Conservation (phyloP, 805 yeast genomes). For the Ascoidea asiatica region DNA sequence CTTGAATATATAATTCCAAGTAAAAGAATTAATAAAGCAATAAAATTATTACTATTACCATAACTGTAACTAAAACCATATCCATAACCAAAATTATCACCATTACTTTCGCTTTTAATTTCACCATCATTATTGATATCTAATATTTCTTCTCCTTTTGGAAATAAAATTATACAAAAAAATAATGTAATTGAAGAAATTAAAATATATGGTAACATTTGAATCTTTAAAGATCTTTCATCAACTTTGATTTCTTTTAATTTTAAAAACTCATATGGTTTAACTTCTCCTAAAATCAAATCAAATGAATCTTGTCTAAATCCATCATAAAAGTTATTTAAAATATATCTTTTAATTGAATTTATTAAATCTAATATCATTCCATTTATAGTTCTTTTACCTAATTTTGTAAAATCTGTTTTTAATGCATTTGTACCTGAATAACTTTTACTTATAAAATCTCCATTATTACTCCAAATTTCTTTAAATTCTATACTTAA, state of each 20-base stretch:
- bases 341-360: slow-evolving; percentile 75
- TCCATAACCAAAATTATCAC: no score
- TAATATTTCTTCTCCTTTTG: no score
- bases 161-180: slow-evolving; percentile 14
- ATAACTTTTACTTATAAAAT: slow-evolving; percentile 76
- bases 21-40: slow-evolving; percentile 6
- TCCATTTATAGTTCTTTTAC: slow-evolving; percentile 74
- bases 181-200: slow-evolving; percentile 63
- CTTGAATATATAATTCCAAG: slow-evolving; percentile 17
- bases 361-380: slow-evolving; percentile 74
- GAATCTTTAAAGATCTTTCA: slow-evolving; percentile 55
- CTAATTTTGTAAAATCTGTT: slow-evolving; percentile 93
- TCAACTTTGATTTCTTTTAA: slow-evolving; percentile 2
- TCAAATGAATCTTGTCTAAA: slow-evolving; percentile 90
- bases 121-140: no score
- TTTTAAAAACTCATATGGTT: slow-evolving; percentile 2
- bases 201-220: slow-evolving; percentile 67
- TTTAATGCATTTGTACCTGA: slow-evolving; percentile 96
- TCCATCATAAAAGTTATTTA: slow-evolving; percentile 81
- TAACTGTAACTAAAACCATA: no score
- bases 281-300: slow-evolving; percentile 64
- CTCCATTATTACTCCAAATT: slow-evolving; percentile 97
- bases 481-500: slow-evolving; percentile 65
- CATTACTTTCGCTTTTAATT: no score
- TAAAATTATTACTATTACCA: slow-evolving; percentile 3